phyloP scores from a whole-genome alignment of 495 filamentous ascomycete genomes.

The Penicillium turbatum region DNA sequence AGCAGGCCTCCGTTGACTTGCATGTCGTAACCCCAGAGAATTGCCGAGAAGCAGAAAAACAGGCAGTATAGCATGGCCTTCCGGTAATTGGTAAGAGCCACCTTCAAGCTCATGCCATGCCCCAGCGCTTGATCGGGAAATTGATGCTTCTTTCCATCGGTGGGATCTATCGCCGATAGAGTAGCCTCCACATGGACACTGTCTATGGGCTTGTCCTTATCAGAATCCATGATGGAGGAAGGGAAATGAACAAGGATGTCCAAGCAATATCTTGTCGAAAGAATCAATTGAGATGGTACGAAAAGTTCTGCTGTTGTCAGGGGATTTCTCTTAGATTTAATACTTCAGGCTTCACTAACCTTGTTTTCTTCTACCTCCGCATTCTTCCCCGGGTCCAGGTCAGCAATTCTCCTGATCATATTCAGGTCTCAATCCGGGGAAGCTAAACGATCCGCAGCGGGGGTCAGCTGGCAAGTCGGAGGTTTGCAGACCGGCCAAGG shows the following conservation, averaged over 20 bases:
- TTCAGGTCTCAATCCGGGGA: slow-evolving; percentile 5
- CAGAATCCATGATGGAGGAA: not conserved
- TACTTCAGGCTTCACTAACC: too few relatives aligned
- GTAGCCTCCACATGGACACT: slow-evolving; percentile 9
- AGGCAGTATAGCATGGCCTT: slow-evolving; percentile 3
- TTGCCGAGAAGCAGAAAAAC: slow-evolving; percentile 11
- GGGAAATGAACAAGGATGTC: not conserved
- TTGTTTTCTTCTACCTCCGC: not conserved
- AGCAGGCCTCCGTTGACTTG: slow-evolving; percentile 39
- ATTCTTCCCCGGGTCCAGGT: not conserved
- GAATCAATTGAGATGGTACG: too few relatives aligned
- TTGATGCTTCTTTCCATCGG: not conserved
- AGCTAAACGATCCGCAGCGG: not conserved
- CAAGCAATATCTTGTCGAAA: too few relatives aligned
- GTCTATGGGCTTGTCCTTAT: slow-evolving; percentile 4
- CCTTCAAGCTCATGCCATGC: slow-evolving; percentile 3
- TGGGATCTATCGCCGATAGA: not conserved
- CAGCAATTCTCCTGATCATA: not conserved
- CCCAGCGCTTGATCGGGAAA: not conserved
- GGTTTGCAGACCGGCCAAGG: not conserved
- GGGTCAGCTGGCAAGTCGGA: not conserved
- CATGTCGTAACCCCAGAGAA: slow-evolving; percentile 36
- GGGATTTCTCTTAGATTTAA: too few relatives aligned
- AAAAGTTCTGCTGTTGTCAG: too few relatives aligned
- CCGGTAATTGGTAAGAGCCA: slow-evolving; percentile 1